These are phyloP conservation scores for Penicillium hesseltinei DNA, from an alignment of 2,329 filamentous ascomycete genomes.

Conservation along the genomic window DNA sequence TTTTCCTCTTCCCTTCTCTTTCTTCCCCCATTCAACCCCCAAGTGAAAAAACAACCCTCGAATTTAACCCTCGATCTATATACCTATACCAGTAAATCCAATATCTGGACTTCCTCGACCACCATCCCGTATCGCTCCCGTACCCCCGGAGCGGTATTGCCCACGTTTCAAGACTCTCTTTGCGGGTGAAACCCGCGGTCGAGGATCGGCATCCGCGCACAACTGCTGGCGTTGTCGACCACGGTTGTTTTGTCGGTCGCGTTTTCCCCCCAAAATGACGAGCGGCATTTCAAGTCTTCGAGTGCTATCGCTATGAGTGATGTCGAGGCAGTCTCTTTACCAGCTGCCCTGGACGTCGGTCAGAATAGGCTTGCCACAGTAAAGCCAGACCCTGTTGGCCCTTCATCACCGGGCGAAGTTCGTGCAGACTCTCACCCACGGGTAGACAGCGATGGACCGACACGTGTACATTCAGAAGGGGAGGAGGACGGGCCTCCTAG, in stretches of 20 bases:
- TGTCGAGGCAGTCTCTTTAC: constrained; percentile 43
- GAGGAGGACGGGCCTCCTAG: constrained; percentile 38
- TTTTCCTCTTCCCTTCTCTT: constrained; percentile 18
- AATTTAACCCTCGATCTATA: neutral
- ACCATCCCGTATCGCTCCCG: constrained; percentile 2
- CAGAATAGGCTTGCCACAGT: constrained; percentile 31
- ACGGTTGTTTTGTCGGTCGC: constrained; percentile 34
- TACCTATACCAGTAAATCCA: constrained; percentile 3
- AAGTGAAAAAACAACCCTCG: constrained; percentile 1
- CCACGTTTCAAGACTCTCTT: constrained; percentile 12
- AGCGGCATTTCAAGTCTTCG: constrained; percentile 39
- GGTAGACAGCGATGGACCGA: constrained; percentile 22
- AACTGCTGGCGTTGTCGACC: constrained; percentile 36
- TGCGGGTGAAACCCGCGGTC: constrained; percentile 22
- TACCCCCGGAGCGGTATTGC: constrained; percentile 7
- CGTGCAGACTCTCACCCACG: constrained; percentile 15
- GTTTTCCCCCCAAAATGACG: constrained; percentile 45
- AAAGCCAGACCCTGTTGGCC: constrained; percentile 31
- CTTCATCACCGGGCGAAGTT: constrained; percentile 24
- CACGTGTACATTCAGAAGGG: constrained; percentile 26
- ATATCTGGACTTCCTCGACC: neutral
- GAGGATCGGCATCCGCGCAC: constrained; percentile 35
- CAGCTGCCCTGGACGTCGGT: constrained; percentile 38
- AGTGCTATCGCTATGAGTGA: constrained; percentile 50
- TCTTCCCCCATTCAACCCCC: constrained; percentile 12